These are phyloP conservation scores for Colletotrichum costaricense DNA, from an alignment of 2,329 filamentous ascomycete species.

Conservation along the genomic window DNA sequence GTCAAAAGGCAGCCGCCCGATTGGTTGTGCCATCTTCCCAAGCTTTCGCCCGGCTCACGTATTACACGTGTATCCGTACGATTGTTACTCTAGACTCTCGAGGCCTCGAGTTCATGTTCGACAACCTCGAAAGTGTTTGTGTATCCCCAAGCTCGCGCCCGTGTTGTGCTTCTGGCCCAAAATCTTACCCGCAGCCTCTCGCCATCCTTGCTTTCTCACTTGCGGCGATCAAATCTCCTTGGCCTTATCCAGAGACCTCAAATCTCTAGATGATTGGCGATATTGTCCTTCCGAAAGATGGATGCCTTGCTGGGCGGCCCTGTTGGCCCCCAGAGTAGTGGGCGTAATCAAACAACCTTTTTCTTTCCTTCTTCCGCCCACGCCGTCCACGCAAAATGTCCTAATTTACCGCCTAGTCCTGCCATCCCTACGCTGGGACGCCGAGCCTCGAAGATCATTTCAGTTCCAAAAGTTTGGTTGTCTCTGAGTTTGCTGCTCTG, in stretches of 20 bases:
- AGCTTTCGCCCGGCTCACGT: neutral
- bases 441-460: neutral
- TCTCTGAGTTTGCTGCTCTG: neutral
- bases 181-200: neutral
- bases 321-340: neutral
- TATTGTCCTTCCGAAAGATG: neutral
- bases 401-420: neutral
- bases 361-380: neutral
- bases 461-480: neutral
- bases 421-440: slow-evolving; percentile 5
- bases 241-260: neutral
- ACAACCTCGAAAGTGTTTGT: neutral
- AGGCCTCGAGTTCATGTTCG: neutral
- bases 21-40: neutral
- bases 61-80: neutral
- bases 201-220: neutral
- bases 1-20: neutral
- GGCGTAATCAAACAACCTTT: neutral
- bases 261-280: neutral
- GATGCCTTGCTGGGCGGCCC: neutral
- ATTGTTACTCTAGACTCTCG: neutral
- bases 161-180: neutral
- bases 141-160: neutral
- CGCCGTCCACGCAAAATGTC: neutral
- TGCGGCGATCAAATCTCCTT: neutral